Base-by-base conservation (phyloP, 306 rosid species). In the Quercus bicolor region DNA sequence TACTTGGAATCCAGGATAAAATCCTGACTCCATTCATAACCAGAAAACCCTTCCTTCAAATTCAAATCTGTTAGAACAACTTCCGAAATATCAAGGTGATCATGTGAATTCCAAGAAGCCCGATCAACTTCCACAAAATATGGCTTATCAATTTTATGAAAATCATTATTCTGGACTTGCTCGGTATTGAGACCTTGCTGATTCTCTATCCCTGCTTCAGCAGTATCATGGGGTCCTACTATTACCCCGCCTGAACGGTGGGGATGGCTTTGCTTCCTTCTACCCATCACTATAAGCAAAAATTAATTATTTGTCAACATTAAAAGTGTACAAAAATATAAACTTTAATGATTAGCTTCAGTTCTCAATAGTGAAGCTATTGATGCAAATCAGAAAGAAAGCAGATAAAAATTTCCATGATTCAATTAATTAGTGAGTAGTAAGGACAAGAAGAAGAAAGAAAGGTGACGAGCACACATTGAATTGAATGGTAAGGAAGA, bases 31-130 rank as follows among this genome's bases (percentile, higher is more conserved):
- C 88, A 55, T 59, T 74, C 88, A 65, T 78, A 85, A 66, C 89
- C 88, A 23, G 87, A 68, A 81, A 87, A 88, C 45, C 82, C 90
- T 74, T 87, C 93, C 84, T 85, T 76, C 40, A 85, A 69, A 74
- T 75, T 85, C 80, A 90, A 85, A 86, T 85, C 82, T 19, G 73
- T 81, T 15, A 92, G 71, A 87, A 95, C 90, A 83, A 92, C 81
- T 86, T 95, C 98, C 11, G 98, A 90, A 84, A 95, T 79, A 84
- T 95, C 98, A 60, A 79, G 88, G 81, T 92, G 98, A 76, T 87
- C 87, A 37, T 87, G 78, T 11, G 84, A 86, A 78, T 79, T 78
- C 96, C 92, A 88, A 79, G 82, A 37, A 8, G 84, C 76, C 86
- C 74, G 79, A 71, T 90, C 96, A 85, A 92, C 86, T 82, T 92